Conservation (phyloP, 371 early-diverging fungal species). For the Cokeromyces recurvatus region DNA sequence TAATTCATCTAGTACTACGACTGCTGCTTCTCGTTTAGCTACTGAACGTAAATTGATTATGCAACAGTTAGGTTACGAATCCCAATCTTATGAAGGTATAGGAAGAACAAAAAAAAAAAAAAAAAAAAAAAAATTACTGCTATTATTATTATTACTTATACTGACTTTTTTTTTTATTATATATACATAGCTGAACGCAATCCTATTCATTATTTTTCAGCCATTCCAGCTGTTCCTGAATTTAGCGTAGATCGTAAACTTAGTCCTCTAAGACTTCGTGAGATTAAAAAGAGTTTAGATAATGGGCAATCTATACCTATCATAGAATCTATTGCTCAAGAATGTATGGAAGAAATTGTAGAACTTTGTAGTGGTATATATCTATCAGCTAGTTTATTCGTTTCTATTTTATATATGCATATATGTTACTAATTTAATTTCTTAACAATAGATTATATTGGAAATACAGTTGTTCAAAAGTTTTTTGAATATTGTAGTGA, state of each 20-base stretch:
- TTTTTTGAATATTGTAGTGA: constrained; percentile 64
- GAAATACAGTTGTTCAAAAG: constrained; percentile 82
- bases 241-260: constrained; percentile 59
- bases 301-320: constrained; percentile 34
- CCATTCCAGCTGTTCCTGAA: constrained; percentile 72
- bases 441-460: constrained; percentile 82
- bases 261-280: constrained; percentile 82
- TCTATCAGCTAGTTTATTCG: background rate
- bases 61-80: constrained; percentile 28
- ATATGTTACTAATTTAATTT: too few species aligned
- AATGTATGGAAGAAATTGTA: constrained; percentile 52
- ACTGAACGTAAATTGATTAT: constrained; percentile 32
- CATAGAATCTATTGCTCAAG: constrained; percentile 64
- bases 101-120: too few species aligned
- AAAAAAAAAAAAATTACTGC: background rate
- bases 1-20: constrained; percentile 1
- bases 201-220: constrained; percentile 48
- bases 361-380: constrained; percentile 42
- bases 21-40: constrained; percentile 8
- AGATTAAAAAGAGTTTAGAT: constrained; percentile 85
- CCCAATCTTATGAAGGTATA: constrained; percentile 12
- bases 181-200: constrained; percentile 17
- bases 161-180: background rate
- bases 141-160: background rate
- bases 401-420: background rate